Conservation (phyloP, 2,329 filamentous ascomycete genomes). For the Phialocephala subalpina region DNA sequence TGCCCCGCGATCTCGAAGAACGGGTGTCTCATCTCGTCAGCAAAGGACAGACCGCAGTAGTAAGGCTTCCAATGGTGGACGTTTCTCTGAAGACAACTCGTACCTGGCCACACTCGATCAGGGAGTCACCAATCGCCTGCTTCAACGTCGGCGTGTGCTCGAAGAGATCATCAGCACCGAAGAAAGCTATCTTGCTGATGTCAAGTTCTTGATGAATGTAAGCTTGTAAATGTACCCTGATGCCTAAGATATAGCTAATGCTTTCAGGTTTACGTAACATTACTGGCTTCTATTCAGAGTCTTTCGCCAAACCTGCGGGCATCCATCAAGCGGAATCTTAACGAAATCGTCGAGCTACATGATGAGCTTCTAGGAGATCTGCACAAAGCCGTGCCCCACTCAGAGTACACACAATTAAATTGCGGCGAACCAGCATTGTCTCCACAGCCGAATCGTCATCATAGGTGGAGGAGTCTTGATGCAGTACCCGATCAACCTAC, state of each 20-base stretch:
- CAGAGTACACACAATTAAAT: constrained; percentile 63
- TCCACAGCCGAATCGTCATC: constrained; percentile 44
- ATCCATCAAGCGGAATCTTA: constrained; percentile 81
- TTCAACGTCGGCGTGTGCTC: constrained; percentile 80
- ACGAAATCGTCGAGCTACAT: constrained; percentile 83
- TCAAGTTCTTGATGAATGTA: constrained; percentile 88
- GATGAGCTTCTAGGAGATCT: constrained; percentile 81
- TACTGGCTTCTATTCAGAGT: constrained; percentile 75
- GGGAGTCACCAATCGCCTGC: constrained; percentile 72
- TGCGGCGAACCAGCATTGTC: constrained; percentile 18
- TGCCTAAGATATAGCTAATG: constrained; percentile 63
- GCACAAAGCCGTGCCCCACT: constrained; percentile 73
- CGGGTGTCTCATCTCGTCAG: constrained; percentile 59
- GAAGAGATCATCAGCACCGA: constrained; percentile 89
- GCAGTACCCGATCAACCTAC: constrained; percentile 45
- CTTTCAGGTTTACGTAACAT: constrained; percentile 73
- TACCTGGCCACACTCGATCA: constrained; percentile 72
- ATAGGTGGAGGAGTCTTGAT: constrained; percentile 55
- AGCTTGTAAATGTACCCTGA: constrained; percentile 60
- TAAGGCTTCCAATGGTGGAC: constrained; percentile 65
- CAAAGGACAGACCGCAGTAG: constrained; percentile 70
- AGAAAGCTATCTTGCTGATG: constrained; percentile 85
- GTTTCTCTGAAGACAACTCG: constrained; percentile 70
- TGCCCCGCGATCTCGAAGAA: constrained; percentile 65
- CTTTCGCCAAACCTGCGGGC: constrained; percentile 70